Conservation (phyloP, 306 rosid species). For the Alnus rubra region DNA sequence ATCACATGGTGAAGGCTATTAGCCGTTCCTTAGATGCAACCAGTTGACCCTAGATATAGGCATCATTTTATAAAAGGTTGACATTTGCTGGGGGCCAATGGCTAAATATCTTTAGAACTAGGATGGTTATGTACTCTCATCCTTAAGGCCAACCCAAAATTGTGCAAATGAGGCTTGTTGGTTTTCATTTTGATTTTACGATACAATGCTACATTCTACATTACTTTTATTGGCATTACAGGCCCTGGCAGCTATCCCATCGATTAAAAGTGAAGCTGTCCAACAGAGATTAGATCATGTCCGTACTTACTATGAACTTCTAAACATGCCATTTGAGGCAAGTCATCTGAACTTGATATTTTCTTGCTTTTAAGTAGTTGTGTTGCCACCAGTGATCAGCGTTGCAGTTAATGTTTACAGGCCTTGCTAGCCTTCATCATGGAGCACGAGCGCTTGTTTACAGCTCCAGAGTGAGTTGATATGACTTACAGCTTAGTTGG, state of each 20-base stretch:
- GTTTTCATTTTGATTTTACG: constrained; percentile 4
- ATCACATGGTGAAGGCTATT: background rate
- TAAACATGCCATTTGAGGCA: constrained; percentile 99
- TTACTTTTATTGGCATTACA: constrained; percentile 41
- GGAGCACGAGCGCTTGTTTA: constrained; percentile 82
- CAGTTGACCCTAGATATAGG: background rate
- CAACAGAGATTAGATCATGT: constrained; percentile 91
- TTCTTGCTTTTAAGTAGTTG: constrained; percentile 8
- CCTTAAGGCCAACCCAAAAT: constrained; percentile 16
- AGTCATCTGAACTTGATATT: constrained; percentile 32
- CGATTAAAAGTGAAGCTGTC: constrained; percentile 76
- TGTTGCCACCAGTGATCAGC: constrained; percentile 25
- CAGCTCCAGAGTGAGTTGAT: constrained; percentile 71
- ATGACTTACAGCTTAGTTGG: background rate
- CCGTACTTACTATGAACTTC: constrained; percentile 89
- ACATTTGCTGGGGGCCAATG: background rate
- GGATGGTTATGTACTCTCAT: background rate
- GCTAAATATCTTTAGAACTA: background rate
- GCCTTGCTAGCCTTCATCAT: constrained; percentile 93
- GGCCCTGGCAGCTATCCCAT: constrained; percentile 94
- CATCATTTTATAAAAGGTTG: background rate
- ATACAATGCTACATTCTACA: background rate
- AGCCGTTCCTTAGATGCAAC: background rate
- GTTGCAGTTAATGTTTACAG: constrained; percentile 46
- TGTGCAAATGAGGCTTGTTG: constrained; percentile 7